phyloP scores from a whole-genome alignment of 192 early-diverging fungal genomes.

The Chytriomyces sp. region DNA sequence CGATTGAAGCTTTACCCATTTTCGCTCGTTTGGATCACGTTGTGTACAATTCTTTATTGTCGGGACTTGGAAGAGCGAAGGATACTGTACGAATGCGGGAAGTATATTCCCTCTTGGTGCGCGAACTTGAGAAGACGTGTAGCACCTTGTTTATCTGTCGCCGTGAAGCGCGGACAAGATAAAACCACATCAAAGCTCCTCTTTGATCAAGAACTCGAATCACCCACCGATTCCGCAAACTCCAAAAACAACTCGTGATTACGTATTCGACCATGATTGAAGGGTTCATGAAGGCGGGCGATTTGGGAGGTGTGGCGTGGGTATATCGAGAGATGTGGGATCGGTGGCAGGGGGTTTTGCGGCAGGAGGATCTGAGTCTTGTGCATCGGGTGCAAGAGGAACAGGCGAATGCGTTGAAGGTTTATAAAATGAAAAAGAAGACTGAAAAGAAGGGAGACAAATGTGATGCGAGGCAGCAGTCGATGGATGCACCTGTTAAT shows the following conservation, averaged over 20 bases:
- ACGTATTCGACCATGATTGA: conserved; percentile 26
- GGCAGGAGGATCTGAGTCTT: not conserved
- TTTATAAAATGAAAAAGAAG: not conserved
- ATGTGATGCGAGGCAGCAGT: not conserved
- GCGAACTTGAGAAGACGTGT: not conserved
- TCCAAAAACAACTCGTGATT: not conserved
- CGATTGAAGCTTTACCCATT: not conserved
- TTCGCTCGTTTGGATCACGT: not conserved
- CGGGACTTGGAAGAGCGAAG: not conserved
- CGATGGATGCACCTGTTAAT: not conserved
- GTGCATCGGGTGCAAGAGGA: not conserved
- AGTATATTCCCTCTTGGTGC: not conserved
- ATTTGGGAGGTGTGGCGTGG: conserved; percentile 17
- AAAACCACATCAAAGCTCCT: not conserved
- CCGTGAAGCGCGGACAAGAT: not conserved
- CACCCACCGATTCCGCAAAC: not conserved
- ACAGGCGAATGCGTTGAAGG: not conserved
- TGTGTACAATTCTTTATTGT: not conserved
- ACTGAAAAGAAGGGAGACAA: not conserved
- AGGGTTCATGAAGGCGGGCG: not conserved
- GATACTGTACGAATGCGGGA: not conserved
- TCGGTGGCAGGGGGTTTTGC: not conserved
- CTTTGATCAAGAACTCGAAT: not conserved
- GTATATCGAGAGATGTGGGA: conserved; percentile 18
- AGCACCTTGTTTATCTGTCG: not conserved